Base-by-base conservation (phyloP, 768 basidiomycete species). In the Hemileccinum impolitum region DNA sequence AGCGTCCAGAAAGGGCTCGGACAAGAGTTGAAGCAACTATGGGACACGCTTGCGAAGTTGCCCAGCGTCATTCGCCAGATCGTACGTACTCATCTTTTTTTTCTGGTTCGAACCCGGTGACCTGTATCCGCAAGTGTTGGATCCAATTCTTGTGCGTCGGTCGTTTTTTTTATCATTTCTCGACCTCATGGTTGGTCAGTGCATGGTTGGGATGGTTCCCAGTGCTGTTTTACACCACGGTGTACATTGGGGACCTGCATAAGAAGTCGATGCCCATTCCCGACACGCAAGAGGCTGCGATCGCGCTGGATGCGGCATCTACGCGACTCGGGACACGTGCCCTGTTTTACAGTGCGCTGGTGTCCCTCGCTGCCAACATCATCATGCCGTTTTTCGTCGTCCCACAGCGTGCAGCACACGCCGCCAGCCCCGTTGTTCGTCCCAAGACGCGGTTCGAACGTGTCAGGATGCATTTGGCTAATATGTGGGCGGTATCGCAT, bases 191-290 rank as follows among this genome's bases (percentile, higher is more conserved):
- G n/a, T 39, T n/a, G 15, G 14, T 11, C 48, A 91, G 90, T 52
- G 78, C 83, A 12, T 94, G 84, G 84, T 75, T 94, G 51, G 88
- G 81, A 8, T 97, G 95, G 95, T 96, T 95, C 61, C 94, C 94
- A 0, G 70, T 93, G 21, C 74, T 95, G 1, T 94, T 94, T 69
- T 94, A 92, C 71, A 86, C 84, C 3, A 87, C 88, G 1, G 72
- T 90, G 21, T 97, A 93, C 69, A 77, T 96, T 46, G 89, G 90
- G 11, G 94, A 95, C 57, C 75, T 95, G 11, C 82, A 96, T 73
- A 87, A 83, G 52, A 73, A 70, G 3, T 56, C 74, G 9, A 75
- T 71, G 12, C 68, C 61, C 31, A 52, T 57, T 23, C 65, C 52
- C 37, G 61, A 60, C 50, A 71, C 60, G 0, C 62, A 60, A 19